A percentile compares a stretch with the other conserved stretches of the same genome.
Conservation (phyloP, 164 flowering plant species). For the Kingdonia uniflora region DNA sequence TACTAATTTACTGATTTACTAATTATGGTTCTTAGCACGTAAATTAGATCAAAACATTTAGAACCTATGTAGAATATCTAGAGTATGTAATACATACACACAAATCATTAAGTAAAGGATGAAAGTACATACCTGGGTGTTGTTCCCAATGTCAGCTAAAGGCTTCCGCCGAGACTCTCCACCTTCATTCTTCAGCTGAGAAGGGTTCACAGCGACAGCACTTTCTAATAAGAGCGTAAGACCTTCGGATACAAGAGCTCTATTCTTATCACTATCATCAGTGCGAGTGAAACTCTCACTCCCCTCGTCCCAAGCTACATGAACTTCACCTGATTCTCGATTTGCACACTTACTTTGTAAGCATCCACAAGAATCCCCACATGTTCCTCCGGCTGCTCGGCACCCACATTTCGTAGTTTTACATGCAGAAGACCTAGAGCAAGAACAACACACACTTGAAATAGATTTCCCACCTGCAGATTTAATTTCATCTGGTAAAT, state of each 20-base stretch:
- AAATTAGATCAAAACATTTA: too few relatives aligned
- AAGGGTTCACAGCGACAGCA: conserved; percentile 50
- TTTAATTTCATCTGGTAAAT: conserved; percentile 11
- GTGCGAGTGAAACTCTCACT: conserved; percentile 9
- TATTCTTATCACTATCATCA: conserved; percentile 26
- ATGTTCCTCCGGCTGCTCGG: conserved; percentile 31
- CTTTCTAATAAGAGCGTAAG: conserved; percentile 51
- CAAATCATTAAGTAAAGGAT: not conserved
- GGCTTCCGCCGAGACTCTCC: conserved; percentile 47
- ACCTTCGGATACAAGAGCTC: conserved; percentile 57
- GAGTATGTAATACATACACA: too few relatives aligned
- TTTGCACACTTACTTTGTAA: conserved; percentile 44
- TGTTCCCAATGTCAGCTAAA: conserved; percentile 88
- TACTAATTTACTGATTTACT: too few relatives aligned
- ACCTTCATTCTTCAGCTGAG: conserved; percentile 23
- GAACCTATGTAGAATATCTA: too few relatives aligned
- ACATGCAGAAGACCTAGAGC: conserved; percentile 47
- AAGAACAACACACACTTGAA: conserved; percentile 47
- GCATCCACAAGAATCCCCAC: conserved; percentile 65
- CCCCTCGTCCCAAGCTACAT: conserved; percentile 15
- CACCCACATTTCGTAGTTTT: conserved; percentile 75
- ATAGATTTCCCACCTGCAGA: conserved; percentile 7
- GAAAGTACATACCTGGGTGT: conserved; percentile 43
- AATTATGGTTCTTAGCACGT: too few relatives aligned
- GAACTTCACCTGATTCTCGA: conserved; percentile 18